Base-by-base conservation (phyloP, 257 asterid species). In the Solanum medicagineum region DNA sequence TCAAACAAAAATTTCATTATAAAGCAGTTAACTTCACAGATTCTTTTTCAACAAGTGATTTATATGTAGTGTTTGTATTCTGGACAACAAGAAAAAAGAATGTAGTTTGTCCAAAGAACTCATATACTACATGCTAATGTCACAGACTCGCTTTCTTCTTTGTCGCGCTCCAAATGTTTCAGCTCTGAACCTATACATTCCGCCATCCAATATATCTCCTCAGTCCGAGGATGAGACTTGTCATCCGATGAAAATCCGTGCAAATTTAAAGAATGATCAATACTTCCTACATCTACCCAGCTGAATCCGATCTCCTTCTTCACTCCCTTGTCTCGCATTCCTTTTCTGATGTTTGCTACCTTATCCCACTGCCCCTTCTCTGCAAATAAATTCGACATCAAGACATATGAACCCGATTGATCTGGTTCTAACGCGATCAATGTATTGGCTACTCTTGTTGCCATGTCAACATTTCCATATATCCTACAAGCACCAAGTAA, bases 281-380 rank as follows among this genome's bases (percentile, higher is more conserved):
- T 87, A 54, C 87, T 83, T 13, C 94, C 97, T 13, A 90, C 93
- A 87, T 96, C 98, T 17, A 91, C 98, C 98, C 99, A 96, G 84
- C 99, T 96, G 89, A 90, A 96, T 66, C 97, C 98, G 40, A 94
- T 88, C 87, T 95, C 99, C 85, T 96, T 96, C 81, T 79, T 86
- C 80, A 95, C 97, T 83, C 93, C 93, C 71, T 89, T 92, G 69
- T 92, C 87, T 81, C 97, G 92, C 99, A 95, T 96, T 89, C 92
- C 87, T 71, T 51, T 92, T 92, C 99, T 93, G 85, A 96, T 86
- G 70, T 87, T 89, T 0, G 99, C 97, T 12, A 89, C 99, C 88
- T 92, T 92, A 15, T 92, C 97, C 99, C 99, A 96, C 85, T 93
- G 91, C 87, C 99, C 98, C 90, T 92, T 93, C 89, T 94, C 98